Conservation (phyloP, 2,329 filamentous ascomycete species). For the Talaromyces sp. region DNA sequence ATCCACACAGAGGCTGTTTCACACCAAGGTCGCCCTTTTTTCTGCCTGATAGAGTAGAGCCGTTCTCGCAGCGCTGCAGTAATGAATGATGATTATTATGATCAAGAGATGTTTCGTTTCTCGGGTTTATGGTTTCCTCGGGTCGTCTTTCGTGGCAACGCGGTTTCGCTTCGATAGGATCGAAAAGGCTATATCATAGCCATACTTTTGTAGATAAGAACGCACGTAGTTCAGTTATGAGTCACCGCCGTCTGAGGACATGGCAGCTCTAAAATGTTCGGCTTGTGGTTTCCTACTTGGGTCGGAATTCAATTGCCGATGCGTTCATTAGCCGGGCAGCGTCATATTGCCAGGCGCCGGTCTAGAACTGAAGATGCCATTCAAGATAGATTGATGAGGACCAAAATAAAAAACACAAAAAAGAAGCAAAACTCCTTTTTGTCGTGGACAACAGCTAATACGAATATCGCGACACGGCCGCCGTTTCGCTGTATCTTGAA, state of each 20-base stretch:
- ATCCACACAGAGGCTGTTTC: neutral
- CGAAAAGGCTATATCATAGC: neutral
- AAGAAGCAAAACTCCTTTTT: neutral
- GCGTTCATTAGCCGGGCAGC: neutral
- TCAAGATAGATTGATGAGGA: neutral
- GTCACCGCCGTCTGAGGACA: neutral
- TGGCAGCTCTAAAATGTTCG: neutral
- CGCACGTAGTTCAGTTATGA: neutral
- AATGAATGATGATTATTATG: neutral
- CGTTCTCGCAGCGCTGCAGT: neutral
- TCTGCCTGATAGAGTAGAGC: neutral
- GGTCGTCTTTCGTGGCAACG: neutral
- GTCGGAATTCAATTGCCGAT: constrained; percentile 1
- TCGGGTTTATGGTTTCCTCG: neutral
- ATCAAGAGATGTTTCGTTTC: neutral
- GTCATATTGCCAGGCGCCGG: neutral
- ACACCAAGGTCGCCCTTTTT: neutral
- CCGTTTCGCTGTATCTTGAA: neutral
- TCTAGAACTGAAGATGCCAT: neutral
- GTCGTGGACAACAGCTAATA: neutral
- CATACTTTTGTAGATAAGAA: neutral
- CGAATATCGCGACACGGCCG: neutral
- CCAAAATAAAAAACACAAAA: neutral
- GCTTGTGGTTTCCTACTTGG: neutral
- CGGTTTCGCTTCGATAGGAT: neutral